Base-by-base conservation (phyloP, 306 rosid genomes). In the Cucumis hystrix region DNA sequence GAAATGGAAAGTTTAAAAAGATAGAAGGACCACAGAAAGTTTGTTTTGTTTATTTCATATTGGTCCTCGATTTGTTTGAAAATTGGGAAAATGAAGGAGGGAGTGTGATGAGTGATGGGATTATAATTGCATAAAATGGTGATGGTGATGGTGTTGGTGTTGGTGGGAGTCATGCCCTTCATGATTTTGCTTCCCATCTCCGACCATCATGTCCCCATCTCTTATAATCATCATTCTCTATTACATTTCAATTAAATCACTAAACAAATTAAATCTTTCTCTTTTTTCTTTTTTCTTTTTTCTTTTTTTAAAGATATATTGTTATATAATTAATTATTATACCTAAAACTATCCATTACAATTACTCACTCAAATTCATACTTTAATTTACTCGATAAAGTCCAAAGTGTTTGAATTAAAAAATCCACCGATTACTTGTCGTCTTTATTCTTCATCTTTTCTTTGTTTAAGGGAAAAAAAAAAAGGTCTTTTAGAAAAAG, bases 131-230 rank as follows among this genome's bases (percentile, higher is more conserved):
- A 45, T 64, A 62, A 28, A 18, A 62, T 62, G 74, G 37, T 63
- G 62, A 61, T 77, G 74, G 30, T 23, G 25, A 0, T 23, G 25
- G 25, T 1, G 25, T 23, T 62, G 74, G 37, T 63, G 62, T 43
- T 77, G 74, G 30, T 28, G 30, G 30, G 30, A 28, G 30, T 28
- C 30, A 28, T 28, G 30, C 30, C 74, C 74, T 49, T 77, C 71
- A 62, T 77, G 25, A 77, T 77, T 77, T 62, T 77, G 58, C 73
- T 45, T 77, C 71, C 79, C 79, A 77, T 59, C 70, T 47, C 66
- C 35, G 54, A 35, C 66, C 78, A 75, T 39, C 65, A 57, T 75
- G 67, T 58, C 54, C 67, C 51, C 39, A 74, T 74, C 64, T 59
- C 78, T 21, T 17, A 74, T 20, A 17, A 74, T 74, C 78, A 55